Evolutionary conservation across 1,284 basidiomycete species (phyloP), one percentile per base, ranked within the genome.

Genomic region (Xerocomus nothofagi): DNA sequence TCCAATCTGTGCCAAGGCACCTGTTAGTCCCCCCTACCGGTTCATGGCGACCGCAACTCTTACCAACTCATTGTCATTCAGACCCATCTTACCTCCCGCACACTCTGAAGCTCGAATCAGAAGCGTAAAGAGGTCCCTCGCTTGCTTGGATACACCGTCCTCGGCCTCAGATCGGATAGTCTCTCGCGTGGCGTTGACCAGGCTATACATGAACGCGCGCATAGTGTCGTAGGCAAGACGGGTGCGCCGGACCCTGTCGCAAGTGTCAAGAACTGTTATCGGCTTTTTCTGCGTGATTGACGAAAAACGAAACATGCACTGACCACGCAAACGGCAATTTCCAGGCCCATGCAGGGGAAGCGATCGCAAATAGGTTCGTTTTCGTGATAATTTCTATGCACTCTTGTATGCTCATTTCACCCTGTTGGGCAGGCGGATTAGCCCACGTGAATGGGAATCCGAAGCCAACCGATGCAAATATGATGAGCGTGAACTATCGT

Each of bases 21-120:
- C 4, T 15, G n/a, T 58, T 12, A 27, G 24, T 30, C 18, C 6
- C 9, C 9, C 20, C 4, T 24, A 20, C 12, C 15, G 18, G 4
- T 8, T 17, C 14, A 42, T 43, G 17, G 18, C 11, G 18, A 36
- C 27, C 24, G 4, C 15, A 31, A 17, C 6, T 27, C 11, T 14
- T 30, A 79, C 80, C 59, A 82, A 54, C 59, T 83, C 81, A 10
- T 70, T 47, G 47, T 81, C 74, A 47, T 69, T 67, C 24, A 83
- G 57, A 31, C 65, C 57, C 27, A 71, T 63, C 54, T 80, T 82
- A 15, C 62, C 65, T 4, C 60, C 69, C 49, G 77, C 73, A 14
- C 71, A 69, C 44, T 80, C 75, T 50, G 75, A 81, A 7, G 80
- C 78, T 41, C 70, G 64, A 15, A 82, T 72, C 15, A 82, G 68